Percentiles rank a stretch among this genome's conserved stretches.
Evolutionary conservation across 2,329 filamentous ascomycete genomes (phyloP).

Genomic region (Pseudogymnoascus sp.): DNA sequence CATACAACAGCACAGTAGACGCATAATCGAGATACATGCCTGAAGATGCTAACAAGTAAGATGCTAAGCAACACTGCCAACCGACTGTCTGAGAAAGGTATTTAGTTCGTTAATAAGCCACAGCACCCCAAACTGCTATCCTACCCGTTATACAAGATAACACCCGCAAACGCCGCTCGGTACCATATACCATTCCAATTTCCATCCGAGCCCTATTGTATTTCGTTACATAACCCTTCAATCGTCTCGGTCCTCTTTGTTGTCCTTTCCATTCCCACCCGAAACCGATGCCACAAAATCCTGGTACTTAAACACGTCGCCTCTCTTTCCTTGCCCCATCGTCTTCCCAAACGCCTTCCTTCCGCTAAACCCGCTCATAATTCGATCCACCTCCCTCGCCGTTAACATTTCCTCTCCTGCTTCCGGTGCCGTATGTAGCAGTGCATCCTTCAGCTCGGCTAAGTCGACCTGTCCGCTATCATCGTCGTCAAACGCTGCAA

Average conservation of each 20-base stretch:
- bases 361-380: slow-evolving; percentile 80
- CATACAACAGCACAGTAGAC: not conserved
- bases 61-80: not conserved
- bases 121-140: not conserved
- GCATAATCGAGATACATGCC: not conserved
- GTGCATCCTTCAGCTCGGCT: slow-evolving; percentile 69
- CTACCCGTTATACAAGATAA: not conserved
- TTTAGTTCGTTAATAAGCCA: slow-evolving; percentile 2
- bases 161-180: slow-evolving; percentile 5
- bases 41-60: not conserved
- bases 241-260: slow-evolving; percentile 17
- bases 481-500: slow-evolving; percentile 91
- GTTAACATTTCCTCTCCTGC: slow-evolving; percentile 58
- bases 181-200: slow-evolving; percentile 4
- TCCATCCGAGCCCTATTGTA: not conserved
- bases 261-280: slow-evolving; percentile 22
- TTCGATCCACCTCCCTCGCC: slow-evolving; percentile 70
- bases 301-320: slow-evolving; percentile 87
- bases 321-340: slow-evolving; percentile 45
- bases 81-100: not conserved
- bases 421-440: slow-evolving; percentile 75
- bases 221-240: not conserved
- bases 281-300: slow-evolving; percentile 61
- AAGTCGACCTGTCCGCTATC: slow-evolving; percentile 91
- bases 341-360: slow-evolving; percentile 71